phyloP scores from a whole-genome alignment of 2,329 filamentous ascomycete genomes.

The Fusarium clavum region DNA sequence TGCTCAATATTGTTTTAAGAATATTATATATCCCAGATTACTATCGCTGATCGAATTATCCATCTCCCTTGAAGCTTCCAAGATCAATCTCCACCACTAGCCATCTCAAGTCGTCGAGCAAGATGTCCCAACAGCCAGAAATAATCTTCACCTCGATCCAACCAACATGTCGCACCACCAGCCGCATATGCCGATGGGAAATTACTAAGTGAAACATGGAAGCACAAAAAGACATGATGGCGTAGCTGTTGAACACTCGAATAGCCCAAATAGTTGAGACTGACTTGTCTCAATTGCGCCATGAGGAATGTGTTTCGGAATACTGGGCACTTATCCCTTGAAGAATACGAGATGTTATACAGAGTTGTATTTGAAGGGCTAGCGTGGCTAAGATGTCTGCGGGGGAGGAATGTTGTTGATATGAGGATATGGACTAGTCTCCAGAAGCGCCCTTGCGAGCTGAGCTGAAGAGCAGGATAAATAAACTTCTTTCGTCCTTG shows the following conservation, averaged over 20 bases:
- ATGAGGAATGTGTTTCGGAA: not conserved
- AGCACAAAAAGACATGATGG: not conserved
- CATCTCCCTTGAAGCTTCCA: not conserved
- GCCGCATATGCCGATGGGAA: not conserved
- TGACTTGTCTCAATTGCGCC: not conserved
- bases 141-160: not conserved
- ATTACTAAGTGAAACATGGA: not conserved
- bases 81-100: not conserved
- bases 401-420: constrained; percentile 5
- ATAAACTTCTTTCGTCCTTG: not conserved
- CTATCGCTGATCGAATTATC: not conserved
- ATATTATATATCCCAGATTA: not conserved
- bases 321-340: not conserved
- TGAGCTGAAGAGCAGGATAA: not conserved
- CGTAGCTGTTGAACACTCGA: not conserved
- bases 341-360: not conserved
- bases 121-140: not conserved
- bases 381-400: not conserved
- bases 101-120: not conserved
- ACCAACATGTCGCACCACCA: not conserved
- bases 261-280: not conserved
- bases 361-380: not conserved
- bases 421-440: not conserved
- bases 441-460: not conserved
- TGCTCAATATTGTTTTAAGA: not conserved